These are phyloP conservation scores for Staphylotrichum longicolle DNA, from an alignment of 495 filamentous ascomycete genomes.

Conservation along the genomic window DNA sequence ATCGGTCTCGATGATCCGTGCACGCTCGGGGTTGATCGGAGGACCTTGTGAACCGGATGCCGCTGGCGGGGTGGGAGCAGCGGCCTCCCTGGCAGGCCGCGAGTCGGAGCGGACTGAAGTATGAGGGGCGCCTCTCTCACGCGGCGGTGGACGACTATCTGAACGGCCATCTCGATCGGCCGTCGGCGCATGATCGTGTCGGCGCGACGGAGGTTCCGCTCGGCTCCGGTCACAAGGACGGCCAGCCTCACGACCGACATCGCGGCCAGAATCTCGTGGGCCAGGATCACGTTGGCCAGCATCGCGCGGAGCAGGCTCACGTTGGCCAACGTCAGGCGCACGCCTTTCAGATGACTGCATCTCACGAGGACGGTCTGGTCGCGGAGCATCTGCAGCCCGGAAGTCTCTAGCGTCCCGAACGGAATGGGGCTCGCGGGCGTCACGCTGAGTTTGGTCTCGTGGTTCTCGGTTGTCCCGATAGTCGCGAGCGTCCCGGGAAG, in stretches of 20 bases:
- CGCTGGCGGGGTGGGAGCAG: constrained; percentile 30
- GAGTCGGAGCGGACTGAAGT: constrained; percentile 35
- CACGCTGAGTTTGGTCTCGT: constrained; percentile 34
- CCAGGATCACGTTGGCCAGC: not conserved
- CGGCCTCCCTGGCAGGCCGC: constrained; percentile 35
- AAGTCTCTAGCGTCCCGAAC: constrained; percentile 39
- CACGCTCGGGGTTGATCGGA: constrained; percentile 46
- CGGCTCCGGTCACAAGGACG: constrained; percentile 35
- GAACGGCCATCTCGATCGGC: constrained; percentile 39
- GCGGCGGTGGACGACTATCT: constrained; percentile 33
- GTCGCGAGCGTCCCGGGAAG: constrained; percentile 31
- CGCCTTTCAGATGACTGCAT: constrained; percentile 30
- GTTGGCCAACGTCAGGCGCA: constrained; percentile 26
- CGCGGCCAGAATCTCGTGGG: not conserved
- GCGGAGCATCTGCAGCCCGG: constrained; percentile 29
- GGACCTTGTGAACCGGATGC: constrained; percentile 39
- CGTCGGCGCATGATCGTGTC: constrained; percentile 29
- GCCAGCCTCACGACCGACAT: constrained; percentile 11
- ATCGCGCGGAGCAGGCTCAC: constrained; percentile 32
- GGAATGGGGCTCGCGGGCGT: constrained; percentile 36
- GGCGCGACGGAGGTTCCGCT: constrained; percentile 34
- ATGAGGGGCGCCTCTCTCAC: constrained; percentile 34
- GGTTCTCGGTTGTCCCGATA: constrained; percentile 40
- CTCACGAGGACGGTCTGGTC: constrained; percentile 34
- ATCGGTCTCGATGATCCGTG: constrained; percentile 40